Percentiles rank a stretch among this genome's conserved stretches.
Conservation (phyloP, 306 rosid genomes). For the Acmispon strigosus region DNA sequence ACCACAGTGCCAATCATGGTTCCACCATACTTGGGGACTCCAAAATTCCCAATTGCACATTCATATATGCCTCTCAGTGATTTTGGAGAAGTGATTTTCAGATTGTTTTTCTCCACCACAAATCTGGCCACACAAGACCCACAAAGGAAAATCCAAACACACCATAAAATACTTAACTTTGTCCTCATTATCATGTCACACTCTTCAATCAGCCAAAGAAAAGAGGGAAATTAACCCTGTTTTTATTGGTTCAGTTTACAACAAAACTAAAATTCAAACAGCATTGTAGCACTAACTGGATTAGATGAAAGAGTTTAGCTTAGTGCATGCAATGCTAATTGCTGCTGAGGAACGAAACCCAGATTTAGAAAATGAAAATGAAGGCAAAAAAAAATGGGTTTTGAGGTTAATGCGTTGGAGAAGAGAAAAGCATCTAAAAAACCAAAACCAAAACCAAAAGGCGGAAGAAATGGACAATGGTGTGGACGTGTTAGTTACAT, state of each 20-base stretch:
- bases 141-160: constrained; percentile 49
- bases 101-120: constrained; percentile 93
- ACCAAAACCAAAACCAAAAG: constrained; percentile 13
- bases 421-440: neutral
- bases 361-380: constrained; percentile 14
- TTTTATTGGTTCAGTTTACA: neutral
- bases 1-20: constrained; percentile 73
- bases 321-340: constrained; percentile 8
- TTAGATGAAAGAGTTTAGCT: neutral
- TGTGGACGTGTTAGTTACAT: constrained; percentile 26
- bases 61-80: constrained; percentile 60
- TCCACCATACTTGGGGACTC: constrained; percentile 94
- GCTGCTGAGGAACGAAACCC: neutral
- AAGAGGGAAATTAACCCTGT: neutral
- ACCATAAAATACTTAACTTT: constrained; percentile 32
- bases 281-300: neutral
- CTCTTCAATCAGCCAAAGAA: constrained; percentile 14
- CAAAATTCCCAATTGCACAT: constrained; percentile 98
- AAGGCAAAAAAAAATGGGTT: neutral
- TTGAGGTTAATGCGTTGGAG: constrained; percentile 19
- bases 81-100: constrained; percentile 64
- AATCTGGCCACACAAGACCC: constrained; percentile 61
- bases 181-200: constrained; percentile 36
- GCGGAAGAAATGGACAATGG: constrained; percentile 42
- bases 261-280: constrained; percentile 4